phyloP scores from a whole-genome alignment of 2,329 filamentous ascomycete genomes.

The Exophiala phaeomuriformis region DNA sequence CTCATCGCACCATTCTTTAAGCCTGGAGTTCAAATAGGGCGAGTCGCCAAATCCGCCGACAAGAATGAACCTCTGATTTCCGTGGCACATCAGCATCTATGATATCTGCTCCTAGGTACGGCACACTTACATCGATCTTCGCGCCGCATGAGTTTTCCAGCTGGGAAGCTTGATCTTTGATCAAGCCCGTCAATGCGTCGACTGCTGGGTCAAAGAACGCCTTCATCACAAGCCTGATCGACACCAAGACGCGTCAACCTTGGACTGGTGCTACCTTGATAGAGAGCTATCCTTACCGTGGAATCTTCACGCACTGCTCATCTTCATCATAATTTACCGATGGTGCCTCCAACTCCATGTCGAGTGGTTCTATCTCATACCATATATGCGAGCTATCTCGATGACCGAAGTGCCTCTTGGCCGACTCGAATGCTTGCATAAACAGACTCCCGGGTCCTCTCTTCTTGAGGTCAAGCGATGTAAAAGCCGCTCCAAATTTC shows the following conservation, averaged over 20 bases:
- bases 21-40: neutral
- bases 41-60: neutral
- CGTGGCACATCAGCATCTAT: neutral
- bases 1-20: neutral
- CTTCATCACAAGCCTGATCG: neutral
- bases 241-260: neutral
- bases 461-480: constrained; percentile 23
- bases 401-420: constrained; percentile 30
- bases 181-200: neutral
- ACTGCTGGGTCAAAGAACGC: neutral
- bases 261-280: neutral
- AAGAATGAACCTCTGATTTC: neutral
- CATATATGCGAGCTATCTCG: neutral
- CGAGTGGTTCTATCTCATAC: too few species aligned
- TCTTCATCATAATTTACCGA: neutral
- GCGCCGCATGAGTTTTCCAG: neutral
- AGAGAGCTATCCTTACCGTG: neutral
- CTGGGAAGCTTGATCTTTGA: neutral
- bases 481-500: constrained; percentile 30
- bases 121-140: neutral
- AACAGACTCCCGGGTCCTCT: constrained; percentile 31
- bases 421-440: constrained; percentile 32
- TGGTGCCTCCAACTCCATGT: too few species aligned
- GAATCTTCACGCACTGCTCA: neutral
- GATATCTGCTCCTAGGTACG: neutral